Conservation (phyloP, 2,329 filamentous ascomycete species). For the Colletotrichum spaethianum region DNA sequence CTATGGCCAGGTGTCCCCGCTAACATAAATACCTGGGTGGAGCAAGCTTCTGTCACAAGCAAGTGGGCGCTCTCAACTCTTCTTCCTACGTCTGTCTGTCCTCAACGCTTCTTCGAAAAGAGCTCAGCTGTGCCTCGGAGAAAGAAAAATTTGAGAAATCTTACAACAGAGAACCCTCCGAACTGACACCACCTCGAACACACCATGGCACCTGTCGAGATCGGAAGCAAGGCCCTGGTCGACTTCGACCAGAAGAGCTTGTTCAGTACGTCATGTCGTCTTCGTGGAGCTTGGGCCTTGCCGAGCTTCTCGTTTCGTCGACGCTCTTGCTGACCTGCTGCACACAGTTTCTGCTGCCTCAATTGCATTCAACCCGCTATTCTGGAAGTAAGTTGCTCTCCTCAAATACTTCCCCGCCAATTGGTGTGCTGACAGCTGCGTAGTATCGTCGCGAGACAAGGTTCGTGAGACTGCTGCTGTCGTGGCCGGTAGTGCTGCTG, state of each 20-base stretch:
- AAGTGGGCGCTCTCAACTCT: slow-evolving; percentile 7
- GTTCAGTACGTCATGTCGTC: slow-evolving; percentile 65
- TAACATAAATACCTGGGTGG: slow-evolving; percentile 36
- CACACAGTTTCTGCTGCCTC: slow-evolving; percentile 80
- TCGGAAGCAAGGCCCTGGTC: slow-evolving; percentile 62
- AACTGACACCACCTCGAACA: not conserved
- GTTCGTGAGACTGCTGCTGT: slow-evolving; percentile 58
- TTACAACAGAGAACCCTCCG: not conserved
- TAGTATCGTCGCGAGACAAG: slow-evolving; percentile 87
- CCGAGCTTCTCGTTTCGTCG: slow-evolving; percentile 11
- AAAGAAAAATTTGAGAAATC: not conserved
- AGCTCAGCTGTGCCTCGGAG: slow-evolving; percentile 12
- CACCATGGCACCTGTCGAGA: slow-evolving; percentile 56
- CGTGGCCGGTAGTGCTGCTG: slow-evolving; percentile 14
- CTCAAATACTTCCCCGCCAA: slow-evolving; percentile 23
- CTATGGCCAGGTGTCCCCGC: slow-evolving; percentile 40
- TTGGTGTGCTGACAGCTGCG: slow-evolving; percentile 51
- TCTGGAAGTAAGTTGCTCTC: slow-evolving; percentile 88
- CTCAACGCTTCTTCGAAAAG: slow-evolving; percentile 30
- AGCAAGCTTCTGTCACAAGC: slow-evolving; percentile 40
- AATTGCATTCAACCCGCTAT: slow-evolving; percentile 97
- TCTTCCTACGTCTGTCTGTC: slow-evolving; percentile 24
- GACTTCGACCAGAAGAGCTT: slow-evolving; percentile 78
- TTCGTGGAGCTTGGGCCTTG: slow-evolving; percentile 35
- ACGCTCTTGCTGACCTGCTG: slow-evolving; percentile 40